Conservation (phyloP, 2,329 filamentous ascomycete genomes). For the Lecanosticta acicola region DNA sequence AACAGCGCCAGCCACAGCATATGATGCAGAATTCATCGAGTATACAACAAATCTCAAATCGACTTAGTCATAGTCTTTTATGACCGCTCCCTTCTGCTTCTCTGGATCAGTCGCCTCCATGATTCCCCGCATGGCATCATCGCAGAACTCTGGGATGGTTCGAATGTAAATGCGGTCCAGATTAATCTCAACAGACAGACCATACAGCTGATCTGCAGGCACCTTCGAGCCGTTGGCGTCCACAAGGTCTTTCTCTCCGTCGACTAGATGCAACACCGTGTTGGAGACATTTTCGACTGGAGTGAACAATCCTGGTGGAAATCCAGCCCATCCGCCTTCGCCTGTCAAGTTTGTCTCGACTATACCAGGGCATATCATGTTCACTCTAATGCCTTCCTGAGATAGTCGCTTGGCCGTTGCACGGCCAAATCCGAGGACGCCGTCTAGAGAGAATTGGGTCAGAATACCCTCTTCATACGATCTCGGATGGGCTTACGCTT, state of each 20-base stretch:
- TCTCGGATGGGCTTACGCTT: slow-evolving; percentile 22
- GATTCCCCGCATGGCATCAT: slow-evolving; percentile 27
- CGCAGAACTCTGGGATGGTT: slow-evolving; percentile 22
- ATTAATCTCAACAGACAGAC: slow-evolving; percentile 26
- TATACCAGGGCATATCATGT: slow-evolving; percentile 36
- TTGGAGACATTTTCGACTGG: slow-evolving; percentile 30
- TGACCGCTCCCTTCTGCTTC: slow-evolving; percentile 26
- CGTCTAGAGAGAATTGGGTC: slow-evolving; percentile 23
- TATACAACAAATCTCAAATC: too few species aligned
- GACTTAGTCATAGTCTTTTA: slow-evolving; percentile 13
- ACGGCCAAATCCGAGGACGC: slow-evolving; percentile 38
- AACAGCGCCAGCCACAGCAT: not conserved
- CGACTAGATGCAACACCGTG: slow-evolving; percentile 29
- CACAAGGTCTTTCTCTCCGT: slow-evolving; percentile 20
- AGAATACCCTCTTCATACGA: not conserved
- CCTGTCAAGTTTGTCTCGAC: slow-evolving; percentile 36
- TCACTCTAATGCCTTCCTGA: slow-evolving; percentile 35
- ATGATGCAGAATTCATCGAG: too few species aligned
- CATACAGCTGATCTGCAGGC: slow-evolving; percentile 20
- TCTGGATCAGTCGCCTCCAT: slow-evolving; percentile 29
- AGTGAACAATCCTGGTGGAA: slow-evolving; percentile 33
- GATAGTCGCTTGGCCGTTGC: slow-evolving; percentile 34
- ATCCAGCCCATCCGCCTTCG: slow-evolving; percentile 32
- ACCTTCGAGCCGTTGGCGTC: slow-evolving; percentile 13
- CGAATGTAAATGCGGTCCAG: slow-evolving; percentile 23